phyloP scores from a whole-genome alignment of 208 protist species.

The Trypanosoma conorhini region DNA sequence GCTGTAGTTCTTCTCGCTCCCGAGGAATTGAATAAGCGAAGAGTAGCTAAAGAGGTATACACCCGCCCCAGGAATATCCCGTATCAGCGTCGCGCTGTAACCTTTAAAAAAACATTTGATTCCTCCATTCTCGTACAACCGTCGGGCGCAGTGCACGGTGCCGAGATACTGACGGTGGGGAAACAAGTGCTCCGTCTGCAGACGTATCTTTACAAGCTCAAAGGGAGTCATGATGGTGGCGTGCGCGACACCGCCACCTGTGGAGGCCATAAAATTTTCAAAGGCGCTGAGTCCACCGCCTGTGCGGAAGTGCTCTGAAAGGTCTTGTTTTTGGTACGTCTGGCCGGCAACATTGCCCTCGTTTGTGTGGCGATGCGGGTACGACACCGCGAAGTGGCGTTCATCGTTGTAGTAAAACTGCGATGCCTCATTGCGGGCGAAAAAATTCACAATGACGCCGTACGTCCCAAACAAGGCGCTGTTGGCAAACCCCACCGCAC shows the following conservation, averaged over 20 bases:
- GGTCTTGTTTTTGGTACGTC: conserved; percentile 16
- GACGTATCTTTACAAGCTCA: conserved; percentile 31
- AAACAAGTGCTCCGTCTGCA: conserved; percentile 28
- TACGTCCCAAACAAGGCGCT: conserved; percentile 26
- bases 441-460: conserved; percentile 23
- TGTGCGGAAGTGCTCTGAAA: conserved; percentile 29
- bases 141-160: conserved; percentile 26
- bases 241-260: conserved; percentile 23
- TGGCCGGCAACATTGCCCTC: neutral
- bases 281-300: conserved; percentile 23
- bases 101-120: conserved; percentile 28
- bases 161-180: conserved; percentile 27
- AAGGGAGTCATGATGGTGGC: conserved; percentile 33
- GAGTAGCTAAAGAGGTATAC: conserved; percentile 30
- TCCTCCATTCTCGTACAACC: conserved; percentile 21
- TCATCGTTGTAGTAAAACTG: conserved; percentile 12
- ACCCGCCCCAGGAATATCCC: conserved; percentile 27
- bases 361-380: neutral
- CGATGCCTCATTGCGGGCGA: conserved; percentile 10
- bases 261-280: conserved; percentile 32
- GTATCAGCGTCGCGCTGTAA: conserved; percentile 26
- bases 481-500: conserved; percentile 29
- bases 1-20: conserved; percentile 19
- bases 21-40: conserved; percentile 19
- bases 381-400: neutral